Conservation (phyloP, 1,139 yeast species). For the Pichia sp. region DNA sequence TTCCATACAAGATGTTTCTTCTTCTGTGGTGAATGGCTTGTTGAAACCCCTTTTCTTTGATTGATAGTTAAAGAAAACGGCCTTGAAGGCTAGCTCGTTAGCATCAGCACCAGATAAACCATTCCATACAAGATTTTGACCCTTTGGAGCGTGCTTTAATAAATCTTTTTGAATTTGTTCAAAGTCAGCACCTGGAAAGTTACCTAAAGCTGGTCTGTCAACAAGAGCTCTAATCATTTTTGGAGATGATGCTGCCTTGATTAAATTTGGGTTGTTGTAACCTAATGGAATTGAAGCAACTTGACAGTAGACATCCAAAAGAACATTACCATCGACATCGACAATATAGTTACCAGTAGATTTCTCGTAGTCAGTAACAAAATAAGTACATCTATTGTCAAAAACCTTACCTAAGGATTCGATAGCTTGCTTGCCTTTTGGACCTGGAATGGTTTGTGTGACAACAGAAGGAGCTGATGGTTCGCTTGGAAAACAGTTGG, state of each 20-base stretch:
- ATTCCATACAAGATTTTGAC: constrained; percentile 63
- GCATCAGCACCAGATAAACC: constrained; percentile 82
- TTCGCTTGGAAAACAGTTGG: constrained; percentile 46
- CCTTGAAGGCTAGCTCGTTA: constrained; percentile 77
- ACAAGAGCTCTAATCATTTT: constrained; percentile 62
- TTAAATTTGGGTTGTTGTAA: constrained; percentile 68
- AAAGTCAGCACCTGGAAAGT: constrained; percentile 62
- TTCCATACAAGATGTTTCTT: constrained; percentile 54
- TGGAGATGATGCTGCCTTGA: constrained; percentile 54
- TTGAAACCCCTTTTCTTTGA: constrained; percentile 49
- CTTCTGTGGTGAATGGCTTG: constrained; percentile 50
- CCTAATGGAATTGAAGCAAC: constrained; percentile 75
- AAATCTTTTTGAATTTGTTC: constrained; percentile 51
- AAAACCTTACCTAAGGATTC: constrained; percentile 47
- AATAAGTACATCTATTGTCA: constrained; percentile 62
- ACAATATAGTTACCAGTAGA: constrained; percentile 65
- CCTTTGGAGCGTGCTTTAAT: constrained; percentile 63
- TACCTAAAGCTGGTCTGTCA: constrained; percentile 73
- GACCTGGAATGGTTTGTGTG: constrained; percentile 56
- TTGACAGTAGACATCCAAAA: constrained; percentile 69
- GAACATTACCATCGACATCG: constrained; percentile 64
- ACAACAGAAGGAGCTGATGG: constrained; percentile 53
- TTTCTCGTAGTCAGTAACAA: constrained; percentile 61
- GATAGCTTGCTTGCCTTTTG: constrained; percentile 41
- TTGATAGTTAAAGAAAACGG: constrained; percentile 73